phyloP scores from a whole-genome alignment of 345 rosid genomes.

The Tarenaya hassleriana region DNA sequence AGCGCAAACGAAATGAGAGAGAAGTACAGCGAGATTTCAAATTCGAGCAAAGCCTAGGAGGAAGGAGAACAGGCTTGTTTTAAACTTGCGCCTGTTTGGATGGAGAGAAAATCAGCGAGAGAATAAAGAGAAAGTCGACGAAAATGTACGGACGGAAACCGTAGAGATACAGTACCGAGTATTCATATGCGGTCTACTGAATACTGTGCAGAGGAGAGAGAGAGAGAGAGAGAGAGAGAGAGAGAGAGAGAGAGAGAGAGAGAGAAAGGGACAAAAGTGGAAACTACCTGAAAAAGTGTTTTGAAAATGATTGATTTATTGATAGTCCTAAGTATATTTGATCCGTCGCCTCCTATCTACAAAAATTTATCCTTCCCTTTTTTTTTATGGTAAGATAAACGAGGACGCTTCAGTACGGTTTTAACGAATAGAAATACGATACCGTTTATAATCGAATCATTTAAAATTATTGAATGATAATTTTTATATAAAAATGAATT shows the following conservation, averaged over 20 bases:
- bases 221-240: background rate
- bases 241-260: background rate
- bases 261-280: constrained; percentile 2
- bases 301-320: constrained; percentile 31
- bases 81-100: constrained; percentile 9
- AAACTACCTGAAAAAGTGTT: constrained; percentile 29
- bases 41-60: constrained; percentile 10
- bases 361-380: no score
- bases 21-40: background rate
- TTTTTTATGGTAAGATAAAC: no score
- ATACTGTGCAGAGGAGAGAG: no score
- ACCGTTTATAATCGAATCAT: no score
- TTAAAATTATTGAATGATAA: no score
- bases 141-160: constrained; percentile 2
- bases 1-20: background rate
- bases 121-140: constrained; percentile 14
- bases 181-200: background rate
- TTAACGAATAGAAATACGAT: no score
- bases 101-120: constrained; percentile 18
- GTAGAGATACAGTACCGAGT: background rate
- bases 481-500: no score
- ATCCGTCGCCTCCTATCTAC: no score
- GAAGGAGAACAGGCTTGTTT: background rate
- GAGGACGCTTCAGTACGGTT: no score
- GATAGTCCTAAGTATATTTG: no score